Conservation (phyloP, 768 basidiomycete species). For the Russula sp. region DNA sequence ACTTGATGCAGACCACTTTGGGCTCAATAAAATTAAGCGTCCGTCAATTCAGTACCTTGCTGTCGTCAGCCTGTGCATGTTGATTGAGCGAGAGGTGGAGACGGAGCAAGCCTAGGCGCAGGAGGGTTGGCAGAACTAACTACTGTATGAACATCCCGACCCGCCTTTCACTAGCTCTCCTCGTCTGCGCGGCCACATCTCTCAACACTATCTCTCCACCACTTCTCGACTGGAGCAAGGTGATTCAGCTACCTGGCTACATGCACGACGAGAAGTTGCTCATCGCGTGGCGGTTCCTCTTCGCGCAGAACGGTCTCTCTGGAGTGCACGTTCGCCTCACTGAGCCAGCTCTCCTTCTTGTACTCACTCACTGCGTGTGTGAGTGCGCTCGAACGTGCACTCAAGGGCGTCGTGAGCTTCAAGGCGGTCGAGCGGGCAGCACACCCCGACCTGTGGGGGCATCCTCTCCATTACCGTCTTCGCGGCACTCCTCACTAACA, state of each 20-base stretch:
- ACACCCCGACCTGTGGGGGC: constrained; percentile 39
- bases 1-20: constrained; percentile 88
- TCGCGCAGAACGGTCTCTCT: constrained; percentile 73
- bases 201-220: constrained; percentile 87
- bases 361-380: constrained; percentile 80
- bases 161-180: constrained; percentile 81
- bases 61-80: constrained; percentile 56
- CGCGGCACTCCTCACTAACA: not conserved
- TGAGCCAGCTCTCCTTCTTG: constrained; percentile 62
- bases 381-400: constrained; percentile 84
- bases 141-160: constrained; percentile 87
- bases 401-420: constrained; percentile 78
- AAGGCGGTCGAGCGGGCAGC: constrained; percentile 93
- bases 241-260: constrained; percentile 78
- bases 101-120: constrained; percentile 13
- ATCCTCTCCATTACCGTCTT: constrained; percentile 12
- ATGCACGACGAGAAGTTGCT: constrained; percentile 89
- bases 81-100: constrained; percentile 18
- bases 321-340: constrained; percentile 57
- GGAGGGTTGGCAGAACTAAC: constrained; percentile 75
- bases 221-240: constrained; percentile 83
- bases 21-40: constrained; percentile 88
- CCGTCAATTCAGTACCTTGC: constrained; percentile 88
- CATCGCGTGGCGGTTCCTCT: constrained; percentile 79
- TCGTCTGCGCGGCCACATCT: constrained; percentile 89